Percentiles rank a stretch among this genome's conserved stretches.
Evolutionary conservation across 2,329 filamentous ascomycete genomes (phyloP).

Genomic region (Botryotinia calthae): DNA sequence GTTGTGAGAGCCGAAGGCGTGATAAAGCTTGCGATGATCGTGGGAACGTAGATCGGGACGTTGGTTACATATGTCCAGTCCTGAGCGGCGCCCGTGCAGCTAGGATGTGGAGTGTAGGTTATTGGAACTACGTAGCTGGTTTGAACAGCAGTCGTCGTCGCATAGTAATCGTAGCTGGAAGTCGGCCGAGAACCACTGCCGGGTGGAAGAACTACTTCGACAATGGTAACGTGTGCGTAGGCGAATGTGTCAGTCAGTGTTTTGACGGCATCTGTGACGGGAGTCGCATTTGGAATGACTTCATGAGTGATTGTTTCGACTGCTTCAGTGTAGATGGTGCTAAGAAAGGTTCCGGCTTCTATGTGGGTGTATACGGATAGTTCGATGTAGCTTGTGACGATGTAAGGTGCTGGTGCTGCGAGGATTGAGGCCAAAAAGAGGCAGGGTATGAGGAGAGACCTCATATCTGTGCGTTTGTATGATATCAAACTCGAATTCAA

Average conservation of each 20-base stretch:
- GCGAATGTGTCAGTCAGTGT: not conserved
- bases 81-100: not conserved
- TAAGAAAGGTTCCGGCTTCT: not conserved
- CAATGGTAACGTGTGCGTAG: not conserved
- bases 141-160: not conserved
- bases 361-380: slow-evolving; percentile 25
- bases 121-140: slow-evolving; percentile 1
- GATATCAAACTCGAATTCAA: not conserved
- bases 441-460: not conserved
- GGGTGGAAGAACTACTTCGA: not conserved
- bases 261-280: not conserved
- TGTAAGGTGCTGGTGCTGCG: slow-evolving; percentile 27
- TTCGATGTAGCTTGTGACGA: slow-evolving; percentile 28
- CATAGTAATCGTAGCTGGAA: not conserved
- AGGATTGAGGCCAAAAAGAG: not conserved
- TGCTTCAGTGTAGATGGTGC: not conserved
- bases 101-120: not conserved
- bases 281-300: not conserved
- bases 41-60: not conserved
- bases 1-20: not conserved
- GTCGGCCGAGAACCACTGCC: not conserved
- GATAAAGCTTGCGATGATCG: not conserved
- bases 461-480: not conserved
- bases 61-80: slow-evolving; percentile 9
- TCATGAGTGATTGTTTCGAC: not conserved